Evolutionary conservation across 148 eudicot genomes (phyloP), one percentile per base, ranked within the genome.

Genomic region (Pouteria glomerata): DNA sequence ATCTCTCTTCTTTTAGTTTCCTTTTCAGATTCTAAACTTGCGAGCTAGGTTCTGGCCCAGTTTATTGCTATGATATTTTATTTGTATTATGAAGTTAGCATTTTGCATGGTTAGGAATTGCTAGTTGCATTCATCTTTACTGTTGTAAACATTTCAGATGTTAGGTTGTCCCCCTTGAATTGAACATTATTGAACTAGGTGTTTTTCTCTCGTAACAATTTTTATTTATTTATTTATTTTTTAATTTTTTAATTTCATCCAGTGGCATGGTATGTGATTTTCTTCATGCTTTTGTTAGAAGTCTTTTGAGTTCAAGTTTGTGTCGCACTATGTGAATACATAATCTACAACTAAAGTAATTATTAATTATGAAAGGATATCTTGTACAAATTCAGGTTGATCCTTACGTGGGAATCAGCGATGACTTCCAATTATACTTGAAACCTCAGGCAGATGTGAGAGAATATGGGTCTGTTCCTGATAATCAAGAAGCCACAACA

Each of bases 401-500:
- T 82, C 88, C 92, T 2, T 85, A 80, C 74, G 62, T 91, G 61
- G 90, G 86, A 57, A 89, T 91, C 71, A 84, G 82, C 63, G 93
- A 88, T 73, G 93, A 89, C 80, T 84, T 85, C 81, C 96, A 88
- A 80, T 85, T 91, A 14, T 86, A 74, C 63, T 76, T 82, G 69
- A 95, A 86, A 83, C 83, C 91, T 68, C 83, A 76, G 51, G 79
- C 76, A 39, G 89, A 88, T 73, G 44, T 82, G 44, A 77, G 74
- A 37, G 85, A 77, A 68, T 89, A 80, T 79, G 83, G 91, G 61
- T 86, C 90, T 70, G 81, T 81, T 4, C 45, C 45, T 30, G 98
- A 89, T 74, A 91, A 88, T 84, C 84, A 88, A 72, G 81, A 67
- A 48, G 97, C 93, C 51, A 63, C 67, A 1, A 69, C 82, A 3